Evolutionary conservation across 768 basidiomycete species (phyloP).

Genomic region (Hirschioporus abietinus): DNA sequence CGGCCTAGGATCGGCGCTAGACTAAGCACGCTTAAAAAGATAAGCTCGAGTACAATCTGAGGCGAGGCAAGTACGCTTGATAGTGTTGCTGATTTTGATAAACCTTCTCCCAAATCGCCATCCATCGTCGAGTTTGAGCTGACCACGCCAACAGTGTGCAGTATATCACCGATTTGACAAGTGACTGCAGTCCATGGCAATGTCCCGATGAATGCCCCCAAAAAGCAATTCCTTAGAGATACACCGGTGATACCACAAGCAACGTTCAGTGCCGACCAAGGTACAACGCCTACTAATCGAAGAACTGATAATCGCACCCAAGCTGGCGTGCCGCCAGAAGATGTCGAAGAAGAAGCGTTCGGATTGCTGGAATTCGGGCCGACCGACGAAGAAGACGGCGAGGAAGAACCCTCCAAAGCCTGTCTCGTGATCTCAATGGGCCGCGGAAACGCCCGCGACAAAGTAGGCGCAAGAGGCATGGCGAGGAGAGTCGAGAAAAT

Average conservation of each 20-base stretch:
- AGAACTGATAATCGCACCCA: constrained; percentile 89
- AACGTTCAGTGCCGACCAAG: constrained; percentile 97
- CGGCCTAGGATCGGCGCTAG: constrained; percentile 83
- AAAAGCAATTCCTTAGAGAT: constrained; percentile 61
- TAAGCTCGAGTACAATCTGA: constrained; percentile 76
- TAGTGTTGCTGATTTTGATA: constrained; percentile 70
- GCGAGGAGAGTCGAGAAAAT: constrained; percentile 75
- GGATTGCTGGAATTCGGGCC: background rate
- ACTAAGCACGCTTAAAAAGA: constrained; percentile 76
- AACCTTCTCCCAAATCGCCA: constrained; percentile 15
- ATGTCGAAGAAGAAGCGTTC: constrained; percentile 24
- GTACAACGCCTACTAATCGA: constrained; percentile 87
- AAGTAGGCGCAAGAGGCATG: constrained; percentile 77
- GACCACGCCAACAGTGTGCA: constrained; percentile 75
- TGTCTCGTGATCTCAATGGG: constrained; percentile 80
- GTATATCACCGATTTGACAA: constrained; percentile 86
- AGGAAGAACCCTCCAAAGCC: constrained; percentile 67
- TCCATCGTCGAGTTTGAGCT: constrained; percentile 26
- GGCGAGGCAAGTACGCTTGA: constrained; percentile 82
- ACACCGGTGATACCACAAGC: constrained; percentile 92
- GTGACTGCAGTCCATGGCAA: constrained; percentile 91
- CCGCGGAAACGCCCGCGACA: constrained; percentile 76
- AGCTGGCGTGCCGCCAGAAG: constrained; percentile 22
- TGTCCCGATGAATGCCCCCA: constrained; percentile 80
- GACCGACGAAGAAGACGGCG: constrained; percentile 15